Conservation (phyloP, 495 filamentous ascomycete genomes). For the Neurospora sp. region DNA sequence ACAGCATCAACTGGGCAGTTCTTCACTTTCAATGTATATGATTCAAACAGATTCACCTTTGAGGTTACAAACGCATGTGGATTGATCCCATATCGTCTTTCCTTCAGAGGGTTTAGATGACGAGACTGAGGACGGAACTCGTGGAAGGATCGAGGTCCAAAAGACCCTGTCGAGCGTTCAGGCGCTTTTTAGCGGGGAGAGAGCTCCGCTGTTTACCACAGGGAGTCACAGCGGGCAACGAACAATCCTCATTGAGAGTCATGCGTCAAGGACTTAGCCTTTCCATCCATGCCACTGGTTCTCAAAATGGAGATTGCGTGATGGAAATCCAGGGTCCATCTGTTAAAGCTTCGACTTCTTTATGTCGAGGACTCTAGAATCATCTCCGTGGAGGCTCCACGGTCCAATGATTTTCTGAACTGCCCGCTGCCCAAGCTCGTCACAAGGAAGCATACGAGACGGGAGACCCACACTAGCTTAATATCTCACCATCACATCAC, state of each 20-base stretch:
- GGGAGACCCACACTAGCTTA: background rate
- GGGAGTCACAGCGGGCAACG: background rate
- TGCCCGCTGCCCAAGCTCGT: background rate
- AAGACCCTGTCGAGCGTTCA: background rate
- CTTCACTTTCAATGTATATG: background rate
- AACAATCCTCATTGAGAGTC: background rate
- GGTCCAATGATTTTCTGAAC: background rate
- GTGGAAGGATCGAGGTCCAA: background rate
- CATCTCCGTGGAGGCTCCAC: background rate
- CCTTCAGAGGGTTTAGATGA: background rate
- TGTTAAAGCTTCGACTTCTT: background rate
- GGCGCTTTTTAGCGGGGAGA: background rate
- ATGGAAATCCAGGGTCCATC: background rate
- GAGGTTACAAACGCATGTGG: background rate
- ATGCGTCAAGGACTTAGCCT: background rate
- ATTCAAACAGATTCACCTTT: background rate
- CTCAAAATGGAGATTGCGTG: background rate
- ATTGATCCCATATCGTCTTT: background rate
- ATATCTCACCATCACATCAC: background rate
- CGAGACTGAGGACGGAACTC: background rate
- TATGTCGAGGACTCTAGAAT: background rate
- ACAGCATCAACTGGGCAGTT: background rate
- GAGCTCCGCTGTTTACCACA: background rate
- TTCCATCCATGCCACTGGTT: background rate
- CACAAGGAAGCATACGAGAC: background rate